Evolutionary conservation across 2,329 filamentous ascomycete genomes (phyloP), one percentile per base, ranked within the genome.

Genomic region (Aurifilum marmelostoma): DNA sequence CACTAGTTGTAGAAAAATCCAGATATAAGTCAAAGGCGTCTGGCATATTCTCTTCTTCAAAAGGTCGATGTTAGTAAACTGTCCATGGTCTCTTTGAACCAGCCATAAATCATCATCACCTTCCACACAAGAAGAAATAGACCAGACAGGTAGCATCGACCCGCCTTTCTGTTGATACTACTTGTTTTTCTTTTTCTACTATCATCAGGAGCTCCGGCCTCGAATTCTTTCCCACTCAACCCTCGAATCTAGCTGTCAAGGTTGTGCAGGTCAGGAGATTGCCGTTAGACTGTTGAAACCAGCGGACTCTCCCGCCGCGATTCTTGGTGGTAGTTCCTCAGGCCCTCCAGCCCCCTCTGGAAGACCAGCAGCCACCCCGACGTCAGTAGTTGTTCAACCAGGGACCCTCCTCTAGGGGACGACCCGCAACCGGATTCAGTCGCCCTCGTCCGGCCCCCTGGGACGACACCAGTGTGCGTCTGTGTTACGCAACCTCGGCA

Each of bases 341-440:
- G n/a, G 34, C 34, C 34, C 34, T 34, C 34, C 34, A 34, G 8
- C 4, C 34, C 34, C 34, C 34, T 34, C 41, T 21, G 7, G 41
- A 47, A 47, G 41, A 47, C 1, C 50, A 14, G n/a, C 24, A 54
- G n/a, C 50, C 11, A 21, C 24, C 27, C 8, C 29, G 52, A 18
- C 52, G 52, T 56, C 52, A 56, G 24, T 18, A 21, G 29, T 12
- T 12, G 8, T 16, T 47, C 43, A 47, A n/a, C 21, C 43, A 47
- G 43, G 43, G 41, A 21, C 21, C 21, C 21, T 47, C 43, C 21
- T 47, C 43, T n/a, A 47, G 37, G 16, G 37, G 29, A 34, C 56
- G 56, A 59, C 56, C 56, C 56, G 56, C 56, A 27, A 24, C 61
- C 41, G 61, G 41, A 50, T 50, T 16, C 61, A 63, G 61, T 63